phyloP scores from a whole-genome alignment of 1,284 basidiomycete genomes.

The Malassezia globosa region DNA sequence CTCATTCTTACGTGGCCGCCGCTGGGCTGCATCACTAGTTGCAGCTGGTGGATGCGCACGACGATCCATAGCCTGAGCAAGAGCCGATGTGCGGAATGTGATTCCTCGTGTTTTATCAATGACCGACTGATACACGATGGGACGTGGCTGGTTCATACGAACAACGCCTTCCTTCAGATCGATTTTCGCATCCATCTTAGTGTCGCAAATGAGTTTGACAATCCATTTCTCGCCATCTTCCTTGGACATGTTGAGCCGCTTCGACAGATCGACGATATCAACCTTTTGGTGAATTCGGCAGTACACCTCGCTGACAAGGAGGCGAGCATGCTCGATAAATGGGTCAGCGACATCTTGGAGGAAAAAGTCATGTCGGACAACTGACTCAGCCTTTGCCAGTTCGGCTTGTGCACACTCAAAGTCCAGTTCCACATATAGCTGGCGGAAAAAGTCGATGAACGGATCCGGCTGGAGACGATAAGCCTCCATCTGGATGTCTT shows the following conservation, averaged over 20 bases:
- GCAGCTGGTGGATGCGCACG: constrained; percentile 40
- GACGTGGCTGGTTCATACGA: constrained; percentile 77
- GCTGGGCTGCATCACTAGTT: constrained; percentile 3
- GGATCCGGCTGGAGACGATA: constrained; percentile 71
- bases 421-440: constrained; percentile 85
- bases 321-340: constrained; percentile 89
- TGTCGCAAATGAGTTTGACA: constrained; percentile 92
- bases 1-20: constrained; percentile 1
- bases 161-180: constrained; percentile 94
- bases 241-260: constrained; percentile 75
- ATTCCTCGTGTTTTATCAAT: constrained; percentile 92
- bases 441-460: constrained; percentile 80
- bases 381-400: constrained; percentile 65
- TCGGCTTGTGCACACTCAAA: constrained; percentile 78
- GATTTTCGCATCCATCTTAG: constrained; percentile 92
- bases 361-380: constrained; percentile 89
- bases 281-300: constrained; percentile 94
- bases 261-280: constrained; percentile 88
- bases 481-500: constrained; percentile 40
- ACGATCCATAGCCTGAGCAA: constrained; percentile 70
- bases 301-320: constrained; percentile 89
- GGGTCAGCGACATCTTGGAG: constrained; percentile 75
- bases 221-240: constrained; percentile 99
- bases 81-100: constrained; percentile 76
- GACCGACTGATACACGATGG: constrained; percentile 83